Conservation (phyloP, 2,329 filamentous ascomycete genomes). For the Paradendryphiella salina region DNA sequence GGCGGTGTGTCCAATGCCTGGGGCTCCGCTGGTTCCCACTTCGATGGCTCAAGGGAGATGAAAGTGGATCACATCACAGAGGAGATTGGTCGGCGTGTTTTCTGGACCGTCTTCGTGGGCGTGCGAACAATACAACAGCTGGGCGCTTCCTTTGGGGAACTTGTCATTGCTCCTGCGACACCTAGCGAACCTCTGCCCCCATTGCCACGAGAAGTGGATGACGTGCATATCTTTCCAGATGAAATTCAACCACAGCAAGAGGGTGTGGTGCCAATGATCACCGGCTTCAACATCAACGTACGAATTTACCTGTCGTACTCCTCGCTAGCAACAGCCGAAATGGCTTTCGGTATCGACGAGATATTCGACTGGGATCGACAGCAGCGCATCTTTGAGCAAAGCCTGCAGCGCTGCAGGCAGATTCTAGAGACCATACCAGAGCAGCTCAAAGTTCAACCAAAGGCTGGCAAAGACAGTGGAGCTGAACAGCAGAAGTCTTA, state of each 20-base stretch:
- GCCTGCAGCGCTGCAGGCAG: conserved; percentile 69
- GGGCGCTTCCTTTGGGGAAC: conserved; percentile 69
- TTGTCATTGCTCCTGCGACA: conserved; percentile 76
- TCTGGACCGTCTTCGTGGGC: conserved; percentile 80
- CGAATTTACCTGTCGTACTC: conserved; percentile 81
- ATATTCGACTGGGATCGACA: conserved; percentile 79
- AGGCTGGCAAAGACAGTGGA: conserved; percentile 41
- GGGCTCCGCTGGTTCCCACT: conserved; percentile 43
- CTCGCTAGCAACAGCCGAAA: conserved; percentile 74
- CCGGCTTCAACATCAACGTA: conserved; percentile 79
- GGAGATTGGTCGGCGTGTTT: conserved; percentile 65
- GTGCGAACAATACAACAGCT: conserved; percentile 77
- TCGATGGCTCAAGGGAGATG: conserved; percentile 45
- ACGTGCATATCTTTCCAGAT: conserved; percentile 74
- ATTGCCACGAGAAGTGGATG: conserved; percentile 79
- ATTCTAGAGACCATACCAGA: conserved; percentile 68
- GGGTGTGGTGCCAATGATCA: conserved; percentile 68
- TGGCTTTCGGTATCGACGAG: conserved; percentile 77
- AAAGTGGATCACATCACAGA: conserved; percentile 52
- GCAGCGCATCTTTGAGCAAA: conserved; percentile 70
- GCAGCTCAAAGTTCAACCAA: conserved; percentile 64
- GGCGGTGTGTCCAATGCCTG: conserved; percentile 41
- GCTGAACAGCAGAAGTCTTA: conserved; percentile 40
- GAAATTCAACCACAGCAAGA: conserved; percentile 72
- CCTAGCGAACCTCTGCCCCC: conserved; percentile 76